Percentiles rank a stretch among this genome's conserved stretches.
These are phyloP conservation scores for Claviceps sp. DNA, from an alignment of 2,329 filamentous ascomycete species.

Conservation along the genomic window DNA sequence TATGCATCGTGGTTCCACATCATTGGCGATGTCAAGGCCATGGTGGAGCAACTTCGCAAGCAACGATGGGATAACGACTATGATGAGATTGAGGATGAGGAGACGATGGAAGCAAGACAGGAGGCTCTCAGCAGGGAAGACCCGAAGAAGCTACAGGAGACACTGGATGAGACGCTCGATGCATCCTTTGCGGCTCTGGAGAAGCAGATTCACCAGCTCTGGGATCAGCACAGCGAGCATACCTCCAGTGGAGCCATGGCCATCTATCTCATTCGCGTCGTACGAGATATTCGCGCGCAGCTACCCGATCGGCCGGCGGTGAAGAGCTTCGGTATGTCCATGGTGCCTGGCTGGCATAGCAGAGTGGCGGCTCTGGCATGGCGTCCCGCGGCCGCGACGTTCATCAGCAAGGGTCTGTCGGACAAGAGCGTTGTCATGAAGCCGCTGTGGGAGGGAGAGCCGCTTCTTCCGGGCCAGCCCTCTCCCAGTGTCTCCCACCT, in stretches of 20 bases:
- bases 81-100: conserved; percentile 61
- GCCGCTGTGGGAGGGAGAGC: conserved; percentile 68
- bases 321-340: conserved; percentile 42
- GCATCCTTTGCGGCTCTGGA: conserved; percentile 47
- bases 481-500: conserved; percentile 63
- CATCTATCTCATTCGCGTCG: conserved; percentile 57
- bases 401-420: conserved; percentile 28
- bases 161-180: conserved; percentile 41
- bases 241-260: conserved; percentile 38
- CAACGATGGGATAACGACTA: conserved; percentile 66
- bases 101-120: conserved; percentile 53
- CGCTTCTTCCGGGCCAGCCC: conserved; percentile 63
- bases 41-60: conserved; percentile 51
- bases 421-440: conserved; percentile 43
- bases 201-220: conserved; percentile 36
- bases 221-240: conserved; percentile 31
- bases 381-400: conserved; percentile 32
- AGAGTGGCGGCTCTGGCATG: conserved; percentile 43
- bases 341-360: conserved; percentile 52
- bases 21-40: conserved; percentile 50
- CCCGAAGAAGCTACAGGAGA: conserved; percentile 46
- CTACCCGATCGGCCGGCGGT: conserved; percentile 41
- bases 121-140: conserved; percentile 60
- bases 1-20: conserved; percentile 65
- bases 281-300: conserved; percentile 59